These are phyloP conservation scores for Pseudogymnoascus sp. DNA, from an alignment of 2,329 filamentous ascomycete genomes.

Conservation along the genomic window DNA sequence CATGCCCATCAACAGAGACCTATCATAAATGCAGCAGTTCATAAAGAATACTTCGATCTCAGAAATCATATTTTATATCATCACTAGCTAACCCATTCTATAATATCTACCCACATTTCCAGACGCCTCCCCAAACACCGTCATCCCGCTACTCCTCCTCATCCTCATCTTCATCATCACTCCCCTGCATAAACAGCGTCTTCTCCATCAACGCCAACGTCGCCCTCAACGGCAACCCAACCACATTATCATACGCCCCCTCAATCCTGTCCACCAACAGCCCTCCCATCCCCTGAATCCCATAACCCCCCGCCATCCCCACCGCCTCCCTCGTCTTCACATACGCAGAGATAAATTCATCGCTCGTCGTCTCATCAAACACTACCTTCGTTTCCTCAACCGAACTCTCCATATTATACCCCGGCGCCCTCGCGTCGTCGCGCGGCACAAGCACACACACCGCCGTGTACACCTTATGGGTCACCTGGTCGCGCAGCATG, in stretches of 20 bases:
- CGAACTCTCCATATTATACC: conserved; percentile 73
- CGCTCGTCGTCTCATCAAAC: conserved; percentile 68
- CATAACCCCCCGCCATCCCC: conserved; percentile 95
- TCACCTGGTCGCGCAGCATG: conserved; percentile 66
- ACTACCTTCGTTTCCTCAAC: conserved; percentile 90
- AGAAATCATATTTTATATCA: not conserved
- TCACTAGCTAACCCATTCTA: not conserved
- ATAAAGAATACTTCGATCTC: not conserved
- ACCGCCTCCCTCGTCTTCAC: conserved; percentile 82
- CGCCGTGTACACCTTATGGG: conserved; percentile 80
- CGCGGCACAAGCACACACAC: conserved; percentile 78
- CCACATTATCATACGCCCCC: conserved; percentile 87
- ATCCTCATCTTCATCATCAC: conserved; percentile 43
- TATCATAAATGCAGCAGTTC: not conserved
- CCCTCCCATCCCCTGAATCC: conserved; percentile 80
- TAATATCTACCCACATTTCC: not conserved
- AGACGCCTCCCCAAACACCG: not conserved
- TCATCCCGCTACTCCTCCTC: conserved; percentile 15
- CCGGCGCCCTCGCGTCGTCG: conserved; percentile 72
- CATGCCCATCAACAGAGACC: not conserved
- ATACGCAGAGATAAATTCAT: conserved; percentile 74
- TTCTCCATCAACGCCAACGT: conserved; percentile 79
- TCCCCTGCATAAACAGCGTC: conserved; percentile 70
- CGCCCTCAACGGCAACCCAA: conserved; percentile 76
- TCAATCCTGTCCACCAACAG: conserved; percentile 85